Evolutionary conservation across 192 early-diverging fungal species (phyloP).

Genomic region (Rhizophagus sp.): DNA sequence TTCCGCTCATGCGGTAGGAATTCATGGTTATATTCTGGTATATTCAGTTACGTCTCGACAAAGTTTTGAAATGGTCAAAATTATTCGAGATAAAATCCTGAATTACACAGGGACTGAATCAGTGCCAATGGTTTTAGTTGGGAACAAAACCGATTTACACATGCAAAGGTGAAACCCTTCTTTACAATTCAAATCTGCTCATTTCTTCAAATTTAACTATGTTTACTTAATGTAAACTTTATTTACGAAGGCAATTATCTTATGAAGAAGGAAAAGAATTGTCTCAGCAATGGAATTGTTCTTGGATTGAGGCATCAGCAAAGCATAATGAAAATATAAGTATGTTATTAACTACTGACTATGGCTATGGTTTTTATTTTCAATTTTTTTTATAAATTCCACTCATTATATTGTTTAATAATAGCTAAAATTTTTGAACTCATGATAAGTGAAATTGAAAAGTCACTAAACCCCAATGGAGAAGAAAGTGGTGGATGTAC

Average conservation of each 20-base stretch:
- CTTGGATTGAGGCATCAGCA: conserved; percentile 87
- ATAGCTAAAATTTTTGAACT: conserved; percentile 74
- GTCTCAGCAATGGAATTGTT: conserved; percentile 83
- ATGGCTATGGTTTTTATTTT: background rate
- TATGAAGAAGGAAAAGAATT: conserved; percentile 74
- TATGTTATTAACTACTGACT: conserved; percentile 35
- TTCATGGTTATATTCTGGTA: conserved; percentile 93
- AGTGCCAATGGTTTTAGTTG: conserved; percentile 89
- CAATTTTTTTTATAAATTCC: background rate
- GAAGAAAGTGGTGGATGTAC: conserved; percentile 57
- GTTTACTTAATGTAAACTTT: background rate
- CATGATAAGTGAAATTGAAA: conserved; percentile 85
- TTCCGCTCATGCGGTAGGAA: conserved; percentile 83
- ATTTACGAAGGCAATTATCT: conserved; percentile 66
- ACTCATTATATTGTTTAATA: conserved; percentile 4
- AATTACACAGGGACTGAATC: conserved; percentile 87
- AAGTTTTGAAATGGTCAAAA: conserved; percentile 87
- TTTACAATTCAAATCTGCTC: background rate
- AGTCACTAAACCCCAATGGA: conserved; percentile 59
- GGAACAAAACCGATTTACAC: conserved; percentile 89
- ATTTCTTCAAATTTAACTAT: background rate
- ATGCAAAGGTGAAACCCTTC: conserved; percentile 52
- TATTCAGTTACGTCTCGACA: conserved; percentile 87
- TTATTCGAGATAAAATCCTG: conserved; percentile 93
- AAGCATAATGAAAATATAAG: conserved; percentile 91